Base-by-base conservation (phyloP, 352 stramenopile species). In the Plasmopara muralis region DNA sequence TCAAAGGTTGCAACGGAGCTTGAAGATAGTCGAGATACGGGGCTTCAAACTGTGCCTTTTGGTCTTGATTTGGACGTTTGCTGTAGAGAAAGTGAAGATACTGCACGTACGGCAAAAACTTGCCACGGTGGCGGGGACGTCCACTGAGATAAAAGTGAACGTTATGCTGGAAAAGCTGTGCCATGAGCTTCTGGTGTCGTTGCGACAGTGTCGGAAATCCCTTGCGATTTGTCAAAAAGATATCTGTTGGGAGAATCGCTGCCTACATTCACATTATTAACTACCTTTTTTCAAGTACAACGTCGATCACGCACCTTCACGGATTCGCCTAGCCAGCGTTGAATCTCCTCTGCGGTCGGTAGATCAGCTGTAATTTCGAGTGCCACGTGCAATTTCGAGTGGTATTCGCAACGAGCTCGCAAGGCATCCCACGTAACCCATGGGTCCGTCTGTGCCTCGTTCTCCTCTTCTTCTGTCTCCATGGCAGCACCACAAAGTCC, bases 1-100 rank as follows among this genome's bases (percentile, higher is more conserved):
- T 96, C 2, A 99, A 67, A 44, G 97, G 97, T 67, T 99, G 96
- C 38, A 99, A 68, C 9, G 97, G 96, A 6, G 89, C 73, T 67
- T 99, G 96, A 18, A 99, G 75, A 53, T 94, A 97, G 74, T 99
- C 96, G 43, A 97, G 66, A 63, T 99, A 99, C 6, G 93, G 81
- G 15, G 77, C 68, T 64, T 98, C 94, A 45, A 97, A 86, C 12
- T 74, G 67, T 25, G 95, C 80, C 62, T 98, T 94, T 16, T 89
- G 70, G 43, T 91, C 77, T 59, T 81, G 53, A 12, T 46, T 60
- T 5, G 63, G 56, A 3, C 60, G 55, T 57, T 93, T 85, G 56
- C 69, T 66, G 68, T 79, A 85, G 9, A 99, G 73, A 66, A 97
- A 95, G 41, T 96, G 78, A 38, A 99, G 68, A 66, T 99, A 99